Evolutionary conservation across 176 grass and related monocot genomes (phyloP).

Genomic region (Musa troglodytarum): DNA sequence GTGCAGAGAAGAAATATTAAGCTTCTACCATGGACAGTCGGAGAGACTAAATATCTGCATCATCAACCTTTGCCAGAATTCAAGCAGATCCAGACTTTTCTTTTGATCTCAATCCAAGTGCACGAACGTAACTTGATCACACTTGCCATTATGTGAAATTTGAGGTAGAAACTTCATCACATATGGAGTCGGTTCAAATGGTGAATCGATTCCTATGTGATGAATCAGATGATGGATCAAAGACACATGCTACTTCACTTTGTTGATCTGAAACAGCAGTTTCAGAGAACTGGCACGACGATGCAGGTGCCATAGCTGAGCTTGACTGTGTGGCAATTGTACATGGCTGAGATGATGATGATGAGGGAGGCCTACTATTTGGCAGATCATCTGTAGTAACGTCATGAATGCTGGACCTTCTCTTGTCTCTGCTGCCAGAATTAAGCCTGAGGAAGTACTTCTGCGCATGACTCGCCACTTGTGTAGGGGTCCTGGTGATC

Average conservation of each 20-base stretch:
- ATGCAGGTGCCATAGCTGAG: slow-evolving; percentile 7
- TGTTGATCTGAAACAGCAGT: slow-evolving; percentile 22
- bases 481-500: slow-evolving; percentile 66
- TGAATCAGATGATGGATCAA: slow-evolving; percentile 21
- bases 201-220: not conserved
- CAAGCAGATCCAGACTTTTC: too few relatives aligned
- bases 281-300: slow-evolving; percentile 12
- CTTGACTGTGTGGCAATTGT: slow-evolving; percentile 33
- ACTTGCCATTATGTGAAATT: slow-evolving; percentile 8
- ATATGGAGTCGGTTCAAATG: slow-evolving; percentile 13
- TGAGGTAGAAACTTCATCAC: slow-evolving; percentile 40
- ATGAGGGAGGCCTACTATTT: slow-evolving; percentile 30
- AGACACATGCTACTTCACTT: not conserved
- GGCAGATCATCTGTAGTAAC: slow-evolving; percentile 63
- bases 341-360: slow-evolving; percentile 28
- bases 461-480: slow-evolving; percentile 89
- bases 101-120: too few relatives aligned
- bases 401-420: slow-evolving; percentile 87
- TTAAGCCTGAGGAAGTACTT: slow-evolving; percentile 91
- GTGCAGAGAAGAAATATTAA: not conserved
- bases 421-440: slow-evolving; percentile 77
- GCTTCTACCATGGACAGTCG: not conserved
- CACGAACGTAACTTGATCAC: too few relatives aligned
- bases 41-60: too few relatives aligned
- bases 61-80: too few relatives aligned